These are phyloP conservation scores for Cryptosporidium parvum DNA, from an alignment of 169 alveolate species.

Conservation along the genomic window DNA sequence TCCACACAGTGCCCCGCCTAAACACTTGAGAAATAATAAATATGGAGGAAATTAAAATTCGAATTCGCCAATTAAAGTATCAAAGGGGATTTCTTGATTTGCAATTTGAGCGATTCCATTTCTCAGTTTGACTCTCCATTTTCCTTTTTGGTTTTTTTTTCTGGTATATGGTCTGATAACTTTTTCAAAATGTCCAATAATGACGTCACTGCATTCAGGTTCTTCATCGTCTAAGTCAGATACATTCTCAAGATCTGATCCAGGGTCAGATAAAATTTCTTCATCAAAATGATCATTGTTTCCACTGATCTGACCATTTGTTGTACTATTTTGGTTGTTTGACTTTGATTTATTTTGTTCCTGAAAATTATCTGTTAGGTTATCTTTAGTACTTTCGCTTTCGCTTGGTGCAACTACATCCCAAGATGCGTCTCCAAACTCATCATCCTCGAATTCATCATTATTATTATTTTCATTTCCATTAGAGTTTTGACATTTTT, in stretches of 20 bases:
- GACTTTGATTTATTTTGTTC: not conserved
- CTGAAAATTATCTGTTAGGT: not conserved
- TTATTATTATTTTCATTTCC: not conserved
- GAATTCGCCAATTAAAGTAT: constrained; percentile 64
- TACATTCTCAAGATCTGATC: constrained; percentile 42
- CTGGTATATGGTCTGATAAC: constrained; percentile 59
- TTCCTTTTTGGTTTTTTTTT: constrained; percentile 56
- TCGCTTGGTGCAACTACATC: constrained; percentile 43
- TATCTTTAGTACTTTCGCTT: not conserved
- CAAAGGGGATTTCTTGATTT: constrained; percentile 65
- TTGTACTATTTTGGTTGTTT: not conserved
- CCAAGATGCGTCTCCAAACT: constrained; percentile 64
- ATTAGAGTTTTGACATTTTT: not conserved
- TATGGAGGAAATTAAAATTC: constrained; percentile 13
- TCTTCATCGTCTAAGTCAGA: constrained; percentile 68
- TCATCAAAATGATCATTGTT: not conserved
- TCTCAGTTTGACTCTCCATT: constrained; percentile 57
- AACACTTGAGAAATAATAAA: not conserved
- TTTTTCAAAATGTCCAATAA: constrained; percentile 65
- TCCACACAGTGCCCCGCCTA: not conserved
- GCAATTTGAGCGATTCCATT: constrained; percentile 72
- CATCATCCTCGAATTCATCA: constrained; percentile 18
- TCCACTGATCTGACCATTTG: not conserved
- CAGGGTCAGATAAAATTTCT: constrained; percentile 14
- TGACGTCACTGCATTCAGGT: constrained; percentile 53